phyloP scores from a whole-genome alignment of 2,329 filamentous ascomycete genomes.

The Colletotrichum echinochloae region DNA sequence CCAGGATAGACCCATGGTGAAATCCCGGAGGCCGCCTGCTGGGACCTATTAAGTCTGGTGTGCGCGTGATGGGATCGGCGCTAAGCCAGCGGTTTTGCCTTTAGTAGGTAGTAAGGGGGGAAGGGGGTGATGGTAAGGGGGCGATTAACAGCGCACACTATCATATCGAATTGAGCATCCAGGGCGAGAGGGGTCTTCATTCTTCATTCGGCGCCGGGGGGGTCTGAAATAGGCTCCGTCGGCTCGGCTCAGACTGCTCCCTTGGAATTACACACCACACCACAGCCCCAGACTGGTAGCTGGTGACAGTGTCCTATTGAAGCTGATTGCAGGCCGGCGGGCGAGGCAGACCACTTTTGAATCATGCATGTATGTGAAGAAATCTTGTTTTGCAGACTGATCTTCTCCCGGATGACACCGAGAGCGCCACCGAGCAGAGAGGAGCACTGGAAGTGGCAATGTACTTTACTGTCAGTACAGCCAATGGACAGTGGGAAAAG shows the following conservation, averaged over 20 bases:
- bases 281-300: not conserved
- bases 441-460: slow-evolving; percentile 12
- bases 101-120: too few relatives aligned
- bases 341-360: slow-evolving; percentile 10
- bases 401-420: not conserved
- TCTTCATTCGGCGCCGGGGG: not conserved
- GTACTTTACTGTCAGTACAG: slow-evolving; percentile 18
- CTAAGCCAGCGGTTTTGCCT: slow-evolving; percentile 2
- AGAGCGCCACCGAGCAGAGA: slow-evolving; percentile 1
- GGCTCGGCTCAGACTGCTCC: not conserved
- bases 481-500: not conserved
- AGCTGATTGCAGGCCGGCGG: slow-evolving; percentile 8
- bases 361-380: not conserved
- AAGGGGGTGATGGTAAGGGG: not conserved
- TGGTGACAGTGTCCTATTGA: not conserved
- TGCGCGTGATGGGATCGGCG: slow-evolving; percentile 30
- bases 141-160: not conserved
- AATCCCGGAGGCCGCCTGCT: slow-evolving; percentile 7
- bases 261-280: not conserved
- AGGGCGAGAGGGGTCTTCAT: not conserved
- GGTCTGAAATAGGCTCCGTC: not conserved
- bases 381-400: not conserved
- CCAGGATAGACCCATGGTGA: not conserved
- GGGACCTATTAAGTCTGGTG: not conserved
- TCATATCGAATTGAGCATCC: not conserved